phyloP scores from a whole-genome alignment of 108 stramenopile species.

The Cyclostephanos tholiformis region DNA sequence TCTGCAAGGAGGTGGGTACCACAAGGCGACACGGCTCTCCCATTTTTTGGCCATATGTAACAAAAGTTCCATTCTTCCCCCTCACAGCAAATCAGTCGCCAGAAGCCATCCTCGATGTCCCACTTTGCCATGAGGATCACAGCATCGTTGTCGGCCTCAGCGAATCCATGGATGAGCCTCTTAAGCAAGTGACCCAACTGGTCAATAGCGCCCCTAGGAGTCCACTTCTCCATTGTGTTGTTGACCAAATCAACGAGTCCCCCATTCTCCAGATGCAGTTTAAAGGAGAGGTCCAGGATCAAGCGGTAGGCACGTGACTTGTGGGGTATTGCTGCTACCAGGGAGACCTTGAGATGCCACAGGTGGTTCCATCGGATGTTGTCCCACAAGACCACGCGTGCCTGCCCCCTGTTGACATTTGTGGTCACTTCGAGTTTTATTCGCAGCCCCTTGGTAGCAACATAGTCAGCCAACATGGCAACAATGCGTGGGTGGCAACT shows the following conservation, averaged over 20 bases:
- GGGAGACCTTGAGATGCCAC: no score
- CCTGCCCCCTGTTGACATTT: neutral
- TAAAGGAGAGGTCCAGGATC: neutral
- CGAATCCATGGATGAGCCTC: neutral
- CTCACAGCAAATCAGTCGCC: no score
- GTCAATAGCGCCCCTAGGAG: conserved; percentile 1
- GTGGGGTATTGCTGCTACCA: no score
- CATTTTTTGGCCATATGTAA: neutral
- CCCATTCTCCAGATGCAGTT: neutral
- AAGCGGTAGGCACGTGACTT: no score
- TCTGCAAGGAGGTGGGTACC: no score
- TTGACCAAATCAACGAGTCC: neutral
- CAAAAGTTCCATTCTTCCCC: conserved; percentile 10
- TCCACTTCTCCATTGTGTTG: neutral
- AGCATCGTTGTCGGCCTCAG: neutral
- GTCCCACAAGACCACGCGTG: neutral
- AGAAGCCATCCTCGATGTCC: no score
- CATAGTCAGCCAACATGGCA: no score
- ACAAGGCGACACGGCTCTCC: neutral
- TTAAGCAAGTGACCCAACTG: neutral
- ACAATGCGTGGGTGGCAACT: no score
- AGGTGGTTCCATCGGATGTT: no score
- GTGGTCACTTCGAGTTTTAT: no score
- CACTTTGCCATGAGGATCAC: no score
- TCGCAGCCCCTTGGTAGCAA: no score